These are phyloP conservation scores for Hemisphaericaspora xylanilytica DNA, from an alignment of 1,139 yeast species.

Conservation along the genomic window DNA sequence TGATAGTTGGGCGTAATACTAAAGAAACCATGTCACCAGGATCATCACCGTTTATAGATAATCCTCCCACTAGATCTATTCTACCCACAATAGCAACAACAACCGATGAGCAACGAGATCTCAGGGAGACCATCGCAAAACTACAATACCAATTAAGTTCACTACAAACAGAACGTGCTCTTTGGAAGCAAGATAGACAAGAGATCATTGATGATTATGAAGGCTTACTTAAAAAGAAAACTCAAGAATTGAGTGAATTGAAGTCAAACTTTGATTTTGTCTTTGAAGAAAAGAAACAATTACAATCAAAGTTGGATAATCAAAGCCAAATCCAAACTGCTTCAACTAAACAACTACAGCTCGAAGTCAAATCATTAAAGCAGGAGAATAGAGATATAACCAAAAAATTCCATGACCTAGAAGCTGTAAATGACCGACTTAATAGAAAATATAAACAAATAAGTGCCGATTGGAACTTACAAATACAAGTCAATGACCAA, in stretches of 20 bases:
- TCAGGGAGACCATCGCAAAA: slow-evolving; percentile 25
- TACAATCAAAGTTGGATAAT: slow-evolving; percentile 51
- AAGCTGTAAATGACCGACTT: slow-evolving; percentile 24
- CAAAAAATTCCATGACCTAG: slow-evolving; percentile 20
- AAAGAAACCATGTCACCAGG: slow-evolving; percentile 6
- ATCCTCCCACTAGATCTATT: slow-evolving; percentile 10
- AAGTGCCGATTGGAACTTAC: slow-evolving; percentile 30
- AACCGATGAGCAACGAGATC: slow-evolving; percentile 5
- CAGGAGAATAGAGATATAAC: slow-evolving; percentile 18
- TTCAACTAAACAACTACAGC: slow-evolving; percentile 37
- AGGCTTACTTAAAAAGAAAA: slow-evolving; percentile 28
- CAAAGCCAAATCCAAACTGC: slow-evolving; percentile 46
- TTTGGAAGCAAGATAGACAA: slow-evolving; percentile 34
- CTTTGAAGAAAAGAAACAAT: slow-evolving; percentile 51
- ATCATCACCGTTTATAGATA: slow-evolving; percentile 20
- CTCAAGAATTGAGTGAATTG: slow-evolving; percentile 32
- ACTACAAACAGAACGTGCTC: slow-evolving; percentile 33
- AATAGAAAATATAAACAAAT: slow-evolving; percentile 29
- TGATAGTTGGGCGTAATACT: not conserved
- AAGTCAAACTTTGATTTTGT: slow-evolving; percentile 58
- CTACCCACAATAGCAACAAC: not conserved
- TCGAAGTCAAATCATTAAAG: slow-evolving; percentile 18
- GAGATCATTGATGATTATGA: slow-evolving; percentile 29
- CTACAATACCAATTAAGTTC: slow-evolving; percentile 29
- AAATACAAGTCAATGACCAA: slow-evolving; percentile 29